Conservation (phyloP, 257 asterid genomes). For the Fraxinus quadrangulata region DNA sequence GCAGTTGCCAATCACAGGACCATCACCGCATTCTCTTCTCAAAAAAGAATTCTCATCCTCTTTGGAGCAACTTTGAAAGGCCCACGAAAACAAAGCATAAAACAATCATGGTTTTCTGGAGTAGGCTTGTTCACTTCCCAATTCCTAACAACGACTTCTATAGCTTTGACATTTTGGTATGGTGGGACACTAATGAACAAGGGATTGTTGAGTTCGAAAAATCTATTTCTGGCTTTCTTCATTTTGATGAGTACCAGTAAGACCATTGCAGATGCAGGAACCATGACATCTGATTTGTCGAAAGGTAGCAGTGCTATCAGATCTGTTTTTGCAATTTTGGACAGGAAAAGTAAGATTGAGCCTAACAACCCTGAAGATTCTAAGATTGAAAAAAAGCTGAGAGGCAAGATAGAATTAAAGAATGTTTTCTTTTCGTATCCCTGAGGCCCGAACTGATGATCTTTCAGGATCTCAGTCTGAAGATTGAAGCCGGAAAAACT, state of each 20-base stretch:
- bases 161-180: conserved; percentile 77
- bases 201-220: conserved; percentile 46
- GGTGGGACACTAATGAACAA: conserved; percentile 72
- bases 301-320: conserved; percentile 60
- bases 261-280: conserved; percentile 81
- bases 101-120: conserved; percentile 73
- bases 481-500: conserved; percentile 58
- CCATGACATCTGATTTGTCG: conserved; percentile 71
- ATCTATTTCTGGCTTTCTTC: conserved; percentile 69
- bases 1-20: conserved; percentile 75
- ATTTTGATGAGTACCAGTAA: conserved; percentile 78
- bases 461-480: conserved; percentile 56
- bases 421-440: conserved; percentile 61
- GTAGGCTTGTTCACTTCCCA: conserved; percentile 56
- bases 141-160: conserved; percentile 50
- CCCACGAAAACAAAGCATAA: conserved; percentile 52
- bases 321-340: conserved; percentile 53
- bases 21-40: conserved; percentile 73
- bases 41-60: conserved; percentile 49
- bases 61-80: conserved; percentile 43
- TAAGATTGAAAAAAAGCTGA: conserved; percentile 32
- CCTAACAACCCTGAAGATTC: conserved; percentile 45
- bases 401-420: conserved; percentile 51
- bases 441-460: conserved; percentile 65
- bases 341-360: conserved; percentile 55